Base-by-base conservation (phyloP, 1,284 basidiomycete genomes). In the Rhodotorula sp. region DNA sequence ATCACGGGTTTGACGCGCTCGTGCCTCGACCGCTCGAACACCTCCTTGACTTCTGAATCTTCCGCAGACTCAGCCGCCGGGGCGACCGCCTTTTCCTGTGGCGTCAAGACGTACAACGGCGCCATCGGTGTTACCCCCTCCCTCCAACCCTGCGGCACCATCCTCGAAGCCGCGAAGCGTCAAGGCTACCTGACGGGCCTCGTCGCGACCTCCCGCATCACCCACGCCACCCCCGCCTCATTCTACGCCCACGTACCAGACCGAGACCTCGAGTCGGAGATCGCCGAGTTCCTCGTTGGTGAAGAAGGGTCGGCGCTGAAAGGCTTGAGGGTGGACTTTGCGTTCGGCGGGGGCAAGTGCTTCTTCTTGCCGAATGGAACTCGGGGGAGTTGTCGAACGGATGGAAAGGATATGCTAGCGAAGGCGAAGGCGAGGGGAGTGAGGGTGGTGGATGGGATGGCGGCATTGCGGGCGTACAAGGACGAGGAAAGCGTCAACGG, bases 111-210 rank as follows among this genome's bases (percentile, higher is more conserved):
- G 48, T 81, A 79, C 71, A 81, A 81, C 68, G 80, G 80, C 29
- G 80, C 77, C 0, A 81, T 81, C 66, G 79, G 75, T 4, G 77
- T 80, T 20, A 77, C 78, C 24, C 77, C 78, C 27, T 69, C 74
- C 22, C 71, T 71, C 46, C 66, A 73, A 46, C 75, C 80, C 0
- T 79, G 79, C 62, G 80, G 80, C 11, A 81, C 80, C 8, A 72
- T 81, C n/a, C 78, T 81, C 44, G 80, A 81, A 68, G 79, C 80
- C 10, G 80, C 80, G 2, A 78, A 80, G 48, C 76, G 76, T 22
- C 77, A 78, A 53, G 80, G 80, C 1, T 77, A 78, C 56, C 32
- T 77, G 4, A 81, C 80, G 30, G 80, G 80, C 22, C 72, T 81
- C 17, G 80, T 80, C 15, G 77, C 79, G 27, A 81, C 80, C 19